Evolutionary conservation across 495 filamentous ascomycete genomes (phyloP).

Genomic region (Antarctomyces pellizariae): DNA sequence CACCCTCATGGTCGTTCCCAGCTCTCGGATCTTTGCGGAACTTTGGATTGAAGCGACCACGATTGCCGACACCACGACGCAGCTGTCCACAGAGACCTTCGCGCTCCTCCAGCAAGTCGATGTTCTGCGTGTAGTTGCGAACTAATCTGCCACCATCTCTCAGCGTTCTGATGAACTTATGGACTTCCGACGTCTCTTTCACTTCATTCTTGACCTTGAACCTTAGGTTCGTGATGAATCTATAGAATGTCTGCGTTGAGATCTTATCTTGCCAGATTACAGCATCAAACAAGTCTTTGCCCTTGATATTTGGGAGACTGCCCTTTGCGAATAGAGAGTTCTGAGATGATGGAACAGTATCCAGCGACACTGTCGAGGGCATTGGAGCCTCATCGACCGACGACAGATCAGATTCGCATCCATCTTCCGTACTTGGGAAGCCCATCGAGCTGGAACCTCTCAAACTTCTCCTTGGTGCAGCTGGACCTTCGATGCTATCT

Average conservation of each 20-base stretch:
- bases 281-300: conserved; percentile 40
- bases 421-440: too few relatives aligned
- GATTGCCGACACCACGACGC: conserved; percentile 28
- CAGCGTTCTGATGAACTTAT: conserved; percentile 37
- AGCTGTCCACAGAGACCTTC: conserved; percentile 33
- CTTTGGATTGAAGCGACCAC: conserved; percentile 19
- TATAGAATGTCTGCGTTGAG: conserved; percentile 41
- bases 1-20: conserved; percentile 10
- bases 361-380: not conserved
- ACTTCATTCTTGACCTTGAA: conserved; percentile 26
- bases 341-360: conserved; percentile 22
- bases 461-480: too few relatives aligned
- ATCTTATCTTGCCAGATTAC: conserved; percentile 38
- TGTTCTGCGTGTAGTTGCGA: conserved; percentile 49
- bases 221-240: conserved; percentile 36
- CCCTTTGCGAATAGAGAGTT: conserved; percentile 9
- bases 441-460: too few relatives aligned
- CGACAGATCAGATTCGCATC: too few relatives aligned
- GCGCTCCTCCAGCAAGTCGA: conserved; percentile 42
- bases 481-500: too few relatives aligned
- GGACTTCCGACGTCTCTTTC: conserved; percentile 30
- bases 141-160: conserved; percentile 37
- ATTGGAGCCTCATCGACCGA: conserved; percentile 1
- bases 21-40: conserved; percentile 4
- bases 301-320: conserved; percentile 32